Conservation (phyloP, 2,329 filamentous ascomycete genomes). For the Scolecobasidium constrictum region DNA sequence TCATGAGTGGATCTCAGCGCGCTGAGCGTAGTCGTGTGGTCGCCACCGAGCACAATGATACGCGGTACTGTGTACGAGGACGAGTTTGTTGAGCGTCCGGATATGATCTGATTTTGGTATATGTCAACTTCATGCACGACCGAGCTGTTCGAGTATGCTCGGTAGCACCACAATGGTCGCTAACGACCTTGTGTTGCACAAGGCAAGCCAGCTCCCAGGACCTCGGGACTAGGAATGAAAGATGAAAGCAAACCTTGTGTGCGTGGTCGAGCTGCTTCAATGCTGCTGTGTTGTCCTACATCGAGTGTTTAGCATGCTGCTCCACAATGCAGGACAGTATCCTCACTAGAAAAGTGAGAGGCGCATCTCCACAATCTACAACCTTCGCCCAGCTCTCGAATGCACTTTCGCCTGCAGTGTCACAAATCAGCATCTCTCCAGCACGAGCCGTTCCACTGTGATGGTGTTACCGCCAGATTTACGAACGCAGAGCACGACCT, state of each 20-base stretch:
- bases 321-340: background rate
- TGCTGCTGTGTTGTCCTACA: slow-evolving; percentile 42
- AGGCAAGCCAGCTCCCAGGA: background rate
- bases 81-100: slow-evolving; percentile 34
- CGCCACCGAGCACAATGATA: slow-evolving; percentile 43
- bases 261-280: slow-evolving; percentile 41
- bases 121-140: no score
- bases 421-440: no score
- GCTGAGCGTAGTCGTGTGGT: slow-evolving; percentile 45
- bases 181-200: background rate
- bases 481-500: no score
- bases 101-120: slow-evolving; percentile 33
- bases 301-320: background rate
- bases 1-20: slow-evolving; percentile 38
- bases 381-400: slow-evolving; percentile 39
- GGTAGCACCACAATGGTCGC: no score
- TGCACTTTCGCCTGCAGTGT: slow-evolving; percentile 25
- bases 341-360: slow-evolving; percentile 35
- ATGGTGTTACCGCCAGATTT: no score
- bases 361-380: slow-evolving; percentile 45
- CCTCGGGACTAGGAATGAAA: background rate
- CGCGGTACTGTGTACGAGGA: slow-evolving; percentile 35
- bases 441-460: no score
- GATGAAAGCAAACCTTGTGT: slow-evolving; percentile 32
- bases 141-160: no score